phyloP scores from a whole-genome alignment of 2,329 filamentous ascomycete genomes.

The Seiridium unicorne region DNA sequence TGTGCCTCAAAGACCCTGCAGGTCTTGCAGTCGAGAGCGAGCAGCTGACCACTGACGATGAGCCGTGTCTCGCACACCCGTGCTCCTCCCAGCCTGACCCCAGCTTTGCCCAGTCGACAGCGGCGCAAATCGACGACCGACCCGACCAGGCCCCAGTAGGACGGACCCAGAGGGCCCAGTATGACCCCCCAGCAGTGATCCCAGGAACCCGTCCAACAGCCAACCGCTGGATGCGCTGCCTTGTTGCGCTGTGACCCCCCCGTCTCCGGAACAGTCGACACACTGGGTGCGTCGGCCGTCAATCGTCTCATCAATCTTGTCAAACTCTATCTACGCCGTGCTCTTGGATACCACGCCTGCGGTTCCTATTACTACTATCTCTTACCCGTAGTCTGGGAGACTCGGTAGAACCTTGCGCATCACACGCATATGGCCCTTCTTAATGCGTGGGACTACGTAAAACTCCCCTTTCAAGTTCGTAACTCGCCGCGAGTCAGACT shows the following conservation, averaged over 20 bases:
- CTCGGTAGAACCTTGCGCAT: background rate
- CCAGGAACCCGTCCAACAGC: background rate
- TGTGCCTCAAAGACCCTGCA: slow-evolving; percentile 5
- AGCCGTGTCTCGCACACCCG: slow-evolving; percentile 1
- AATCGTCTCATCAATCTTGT: slow-evolving; percentile 1
- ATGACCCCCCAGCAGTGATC: no score
- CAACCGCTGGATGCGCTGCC: slow-evolving; percentile 2
- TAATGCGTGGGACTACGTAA: slow-evolving; percentile 1
- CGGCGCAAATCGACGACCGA: background rate
- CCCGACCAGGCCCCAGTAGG: background rate
- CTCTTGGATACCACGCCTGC: background rate
- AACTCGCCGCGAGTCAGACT: slow-evolving; percentile 2
- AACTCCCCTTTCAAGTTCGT: background rate
- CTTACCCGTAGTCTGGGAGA: background rate
- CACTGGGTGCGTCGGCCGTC: background rate
- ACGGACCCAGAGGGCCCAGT: no score
- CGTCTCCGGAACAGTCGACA: background rate
- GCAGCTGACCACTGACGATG: slow-evolving; percentile 3
- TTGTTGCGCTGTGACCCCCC: slow-evolving; percentile 2
- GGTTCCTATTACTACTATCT: background rate
- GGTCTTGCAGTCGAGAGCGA: background rate
- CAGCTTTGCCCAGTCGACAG: background rate
- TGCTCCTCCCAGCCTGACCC: background rate
- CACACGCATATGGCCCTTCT: background rate
- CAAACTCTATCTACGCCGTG: background rate